These are phyloP conservation scores for Fusarium foetens DNA, from an alignment of 2,329 filamentous ascomycete genomes.

Conservation along the genomic window DNA sequence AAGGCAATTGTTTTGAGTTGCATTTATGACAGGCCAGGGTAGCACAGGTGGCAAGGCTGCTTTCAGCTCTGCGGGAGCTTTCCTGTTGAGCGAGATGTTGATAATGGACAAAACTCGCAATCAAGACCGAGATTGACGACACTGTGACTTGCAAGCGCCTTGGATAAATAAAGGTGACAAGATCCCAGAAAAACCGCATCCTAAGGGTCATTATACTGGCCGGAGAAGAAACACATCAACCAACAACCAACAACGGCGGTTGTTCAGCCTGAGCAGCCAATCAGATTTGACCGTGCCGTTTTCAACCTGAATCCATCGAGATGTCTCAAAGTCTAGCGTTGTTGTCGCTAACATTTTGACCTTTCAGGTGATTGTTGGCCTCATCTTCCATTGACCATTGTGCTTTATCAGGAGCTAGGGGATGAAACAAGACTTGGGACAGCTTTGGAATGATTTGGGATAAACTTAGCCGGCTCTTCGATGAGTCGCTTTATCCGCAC, in stretches of 20 bases:
- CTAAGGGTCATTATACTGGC: not conserved
- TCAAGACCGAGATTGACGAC: not conserved
- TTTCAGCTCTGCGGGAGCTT: not conserved
- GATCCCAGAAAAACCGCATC: not conserved
- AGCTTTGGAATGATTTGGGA: not conserved
- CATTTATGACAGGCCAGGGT: not conserved
- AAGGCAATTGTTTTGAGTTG: not conserved
- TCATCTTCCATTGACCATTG: not conserved
- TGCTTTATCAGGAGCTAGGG: not conserved
- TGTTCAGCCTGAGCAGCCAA: not conserved
- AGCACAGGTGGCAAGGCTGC: not conserved
- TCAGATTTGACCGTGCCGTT: not conserved
- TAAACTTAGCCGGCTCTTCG: not conserved
- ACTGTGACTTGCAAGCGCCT: constrained; percentile 5
- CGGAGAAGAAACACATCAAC: not conserved
- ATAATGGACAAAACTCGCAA: not conserved
- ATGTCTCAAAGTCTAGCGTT: not conserved
- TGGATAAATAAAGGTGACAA: not conserved
- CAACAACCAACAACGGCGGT: constrained; percentile 17
- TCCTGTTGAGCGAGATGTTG: not conserved
- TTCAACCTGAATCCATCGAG: not conserved
- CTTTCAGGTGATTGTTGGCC: not conserved
- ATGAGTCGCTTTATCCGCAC: no score
- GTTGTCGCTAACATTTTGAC: not conserved
- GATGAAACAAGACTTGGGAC: rapidly evolving